Evolutionary conservation across 129 eudicot genomes (phyloP).

Genomic region (Ambrosia artemisiifolia): DNA sequence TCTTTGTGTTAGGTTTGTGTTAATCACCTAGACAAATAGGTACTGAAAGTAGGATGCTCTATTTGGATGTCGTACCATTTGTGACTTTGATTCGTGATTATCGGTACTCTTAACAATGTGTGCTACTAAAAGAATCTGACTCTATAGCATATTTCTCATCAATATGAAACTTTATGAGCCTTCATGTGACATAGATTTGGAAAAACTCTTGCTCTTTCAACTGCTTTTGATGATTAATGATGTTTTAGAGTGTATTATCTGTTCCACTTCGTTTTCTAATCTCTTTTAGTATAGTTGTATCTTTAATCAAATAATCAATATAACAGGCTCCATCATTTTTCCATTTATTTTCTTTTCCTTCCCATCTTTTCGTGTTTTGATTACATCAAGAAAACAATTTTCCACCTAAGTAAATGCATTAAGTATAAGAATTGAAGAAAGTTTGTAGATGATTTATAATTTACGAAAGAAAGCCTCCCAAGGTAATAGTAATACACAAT

Average conservation of each 20-base stretch:
- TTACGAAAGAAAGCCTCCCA: not conserved
- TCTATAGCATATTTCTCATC: not conserved
- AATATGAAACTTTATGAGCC: not conserved
- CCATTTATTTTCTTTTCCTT: not conserved
- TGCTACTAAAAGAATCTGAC: not conserved
- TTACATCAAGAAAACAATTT: not conserved
- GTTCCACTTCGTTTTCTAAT: not conserved
- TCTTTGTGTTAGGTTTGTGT: not conserved
- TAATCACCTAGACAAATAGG: not conserved
- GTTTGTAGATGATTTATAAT: not conserved
- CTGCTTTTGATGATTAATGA: not conserved
- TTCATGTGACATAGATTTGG: not conserved
- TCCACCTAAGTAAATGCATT: not conserved
- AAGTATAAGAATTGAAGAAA: not conserved
- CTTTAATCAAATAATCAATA: not conserved
- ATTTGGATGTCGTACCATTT: not conserved
- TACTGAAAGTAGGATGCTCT: not conserved
- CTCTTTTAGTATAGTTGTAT: not conserved
- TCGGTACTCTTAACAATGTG: not conserved
- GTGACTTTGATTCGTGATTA: not conserved
- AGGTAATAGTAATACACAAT: not conserved
- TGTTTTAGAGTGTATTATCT: not conserved
- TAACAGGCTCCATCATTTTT: not conserved
- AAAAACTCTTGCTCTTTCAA: not conserved
- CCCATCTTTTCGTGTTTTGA: not conserved